phyloP scores from a whole-genome alignment of 192 early-diverging fungal genomes.

The Coemansia sp. region DNA sequence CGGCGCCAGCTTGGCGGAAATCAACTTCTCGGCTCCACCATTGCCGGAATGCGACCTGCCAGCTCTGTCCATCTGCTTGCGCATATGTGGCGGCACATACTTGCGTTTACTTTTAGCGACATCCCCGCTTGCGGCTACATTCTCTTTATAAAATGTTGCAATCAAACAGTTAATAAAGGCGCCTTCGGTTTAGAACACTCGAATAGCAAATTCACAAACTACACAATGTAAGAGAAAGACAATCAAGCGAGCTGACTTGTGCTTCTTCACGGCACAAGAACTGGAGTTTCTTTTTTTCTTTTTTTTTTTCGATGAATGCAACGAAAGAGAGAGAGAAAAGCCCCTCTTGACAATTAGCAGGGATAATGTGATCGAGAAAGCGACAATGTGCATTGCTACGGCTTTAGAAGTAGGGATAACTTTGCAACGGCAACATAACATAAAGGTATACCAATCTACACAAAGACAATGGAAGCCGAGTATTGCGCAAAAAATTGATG shows the following conservation, averaged over 20 bases:
- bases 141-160: background rate
- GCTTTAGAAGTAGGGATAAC: background rate
- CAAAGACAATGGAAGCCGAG: background rate
- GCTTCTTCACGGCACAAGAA: background rate
- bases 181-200: background rate
- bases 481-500: background rate
- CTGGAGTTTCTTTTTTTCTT: background rate
- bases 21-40: background rate
- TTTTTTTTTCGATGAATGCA: background rate
- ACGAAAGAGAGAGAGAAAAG: background rate
- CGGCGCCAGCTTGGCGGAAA: constrained; percentile 2
- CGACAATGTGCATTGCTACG: constrained; percentile 1
- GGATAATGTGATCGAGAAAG: constrained; percentile 6
- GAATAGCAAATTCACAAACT: background rate
- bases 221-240: background rate
- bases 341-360: background rate
- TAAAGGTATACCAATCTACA: background rate
- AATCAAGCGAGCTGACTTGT: background rate
- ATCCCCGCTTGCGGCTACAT: background rate
- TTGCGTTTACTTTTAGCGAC: background rate
- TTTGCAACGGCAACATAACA: background rate
- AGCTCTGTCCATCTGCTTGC: background rate
- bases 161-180: background rate
- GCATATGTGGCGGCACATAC: constrained; percentile 15
- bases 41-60: background rate